Conservation (phyloP, 169 alveolate species). For the Eimeria tenella region DNA sequence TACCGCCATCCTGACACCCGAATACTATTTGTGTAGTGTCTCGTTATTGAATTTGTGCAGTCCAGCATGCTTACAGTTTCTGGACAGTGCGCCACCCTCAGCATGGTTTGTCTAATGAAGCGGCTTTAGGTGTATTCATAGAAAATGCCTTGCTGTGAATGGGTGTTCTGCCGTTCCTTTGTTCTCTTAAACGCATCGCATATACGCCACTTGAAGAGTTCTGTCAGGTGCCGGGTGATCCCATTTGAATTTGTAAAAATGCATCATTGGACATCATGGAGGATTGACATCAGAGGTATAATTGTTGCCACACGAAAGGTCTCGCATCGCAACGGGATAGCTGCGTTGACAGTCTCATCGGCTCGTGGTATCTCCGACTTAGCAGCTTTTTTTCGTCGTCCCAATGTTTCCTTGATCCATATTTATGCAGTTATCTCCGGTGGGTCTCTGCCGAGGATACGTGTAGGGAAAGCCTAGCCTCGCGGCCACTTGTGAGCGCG, state of each 20-base stretch:
- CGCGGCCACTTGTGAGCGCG: constrained; percentile 70
- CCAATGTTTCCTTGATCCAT: constrained; percentile 74
- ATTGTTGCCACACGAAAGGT: constrained; percentile 64
- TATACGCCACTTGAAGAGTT: constrained; percentile 53
- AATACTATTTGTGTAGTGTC: constrained; percentile 17
- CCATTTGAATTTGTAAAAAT: constrained; percentile 68
- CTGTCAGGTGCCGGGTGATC: constrained; percentile 78
- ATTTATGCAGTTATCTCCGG: constrained; percentile 17
- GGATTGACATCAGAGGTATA: constrained; percentile 60
- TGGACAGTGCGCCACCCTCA: constrained; percentile 62
- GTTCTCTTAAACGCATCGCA: constrained; percentile 68
- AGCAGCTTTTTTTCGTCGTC: constrained; percentile 75
- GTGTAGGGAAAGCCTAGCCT: constrained; percentile 67
- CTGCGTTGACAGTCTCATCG: constrained; percentile 62
- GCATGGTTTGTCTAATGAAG: constrained; percentile 58
- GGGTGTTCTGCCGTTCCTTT: constrained; percentile 41
- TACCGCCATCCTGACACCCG: constrained; percentile 28
- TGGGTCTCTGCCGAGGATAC: constrained; percentile 53
- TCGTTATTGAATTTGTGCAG: constrained; percentile 13
- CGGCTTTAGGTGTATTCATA: not conserved
- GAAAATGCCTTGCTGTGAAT: constrained; percentile 15
- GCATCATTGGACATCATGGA: constrained; percentile 61
- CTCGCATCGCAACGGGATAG: constrained; percentile 72
- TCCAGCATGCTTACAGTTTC: constrained; percentile 32
- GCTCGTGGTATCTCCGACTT: constrained; percentile 50